Evolutionary conservation across 2,329 filamentous ascomycete species (phyloP), one percentile per base, ranked within the genome.

Genomic region (Triangularia setosa): DNA sequence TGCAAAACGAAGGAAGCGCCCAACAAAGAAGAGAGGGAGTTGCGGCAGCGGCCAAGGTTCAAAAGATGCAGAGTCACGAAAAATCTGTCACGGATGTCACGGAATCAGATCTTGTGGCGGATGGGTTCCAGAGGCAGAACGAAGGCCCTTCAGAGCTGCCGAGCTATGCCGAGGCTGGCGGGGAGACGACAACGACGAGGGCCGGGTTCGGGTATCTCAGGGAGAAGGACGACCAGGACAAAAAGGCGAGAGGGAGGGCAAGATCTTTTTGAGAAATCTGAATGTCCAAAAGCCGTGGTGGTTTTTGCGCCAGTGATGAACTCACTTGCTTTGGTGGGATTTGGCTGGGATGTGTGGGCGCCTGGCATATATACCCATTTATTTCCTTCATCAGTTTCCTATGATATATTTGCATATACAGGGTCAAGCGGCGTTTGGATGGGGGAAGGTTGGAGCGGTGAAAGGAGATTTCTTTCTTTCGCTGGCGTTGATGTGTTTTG

Each of bases 41-140:
- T 24, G 35, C 3, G 33, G 27, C 57, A 24, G 25, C 11, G 12
- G 18, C 35, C 23, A 59, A 44, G 12, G 14, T 8, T 21, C 40
- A 27, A 12, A 25, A 9, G 24, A 5, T 6, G 16, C 55, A 30
- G 16, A 9, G 16, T 11, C 21, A 58, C 18, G 28, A 24, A 11
- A 18, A 24, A 7, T 33, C 21, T 44, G 16, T 25, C 21, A 7
- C 33, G 23, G 11, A 33, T 44, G 16, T 25, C 21, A 7, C 33
- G 23, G 11, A 33, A 8, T 14, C 58, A 53, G 58, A 52, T 12
- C 8, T 3, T 7, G 58, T 53, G n/a, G 58, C 40, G 2, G 40
- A 60, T 18, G 58, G 58, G 16, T 60, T 60, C n/a, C 58, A 60
- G n/a, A 60, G 53, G 58, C 58, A 60, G n/a, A 48, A 4, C 3